phyloP scores from a whole-genome alignment of 2,329 filamentous ascomycete species.

The Xylaria sp. region DNA sequence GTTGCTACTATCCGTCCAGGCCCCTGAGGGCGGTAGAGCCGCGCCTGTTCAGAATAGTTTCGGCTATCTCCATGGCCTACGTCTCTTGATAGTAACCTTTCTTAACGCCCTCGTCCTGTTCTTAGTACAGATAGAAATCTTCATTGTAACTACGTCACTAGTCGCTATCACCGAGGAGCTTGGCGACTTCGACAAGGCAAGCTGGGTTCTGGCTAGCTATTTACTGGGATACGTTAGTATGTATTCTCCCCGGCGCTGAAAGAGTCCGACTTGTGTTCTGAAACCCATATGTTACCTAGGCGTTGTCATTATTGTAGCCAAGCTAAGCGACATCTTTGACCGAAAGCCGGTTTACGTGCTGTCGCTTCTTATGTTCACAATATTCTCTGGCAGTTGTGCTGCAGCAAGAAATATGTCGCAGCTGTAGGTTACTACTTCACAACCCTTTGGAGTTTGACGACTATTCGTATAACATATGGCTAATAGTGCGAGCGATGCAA shows the following conservation, averaged over 20 bases:
- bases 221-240: conserved; percentile 19
- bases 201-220: conserved; percentile 15
- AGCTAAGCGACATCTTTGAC: background rate
- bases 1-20: no score
- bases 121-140: conserved; percentile 9
- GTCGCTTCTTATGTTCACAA: background rate
- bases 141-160: conserved; percentile 13
- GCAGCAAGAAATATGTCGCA: background rate
- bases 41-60: no score
- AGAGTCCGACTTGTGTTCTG: no score
- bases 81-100: no score
- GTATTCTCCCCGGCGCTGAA: no score
- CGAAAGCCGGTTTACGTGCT: background rate
- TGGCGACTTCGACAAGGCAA: conserved; percentile 4
- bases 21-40: no score
- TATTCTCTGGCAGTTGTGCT: background rate
- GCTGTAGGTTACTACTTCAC: background rate
- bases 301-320: background rate
- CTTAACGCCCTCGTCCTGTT: no score
- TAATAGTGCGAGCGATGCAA: no score
- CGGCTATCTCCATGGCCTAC: no score
- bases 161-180: conserved; percentile 11
- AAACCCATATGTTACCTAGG: background rate
- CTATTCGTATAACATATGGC: no score
- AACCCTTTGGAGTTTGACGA: no score